phyloP scores from a whole-genome alignment of 1,284 basidiomycete species.

The Cryptococcus maquisensis region DNA sequence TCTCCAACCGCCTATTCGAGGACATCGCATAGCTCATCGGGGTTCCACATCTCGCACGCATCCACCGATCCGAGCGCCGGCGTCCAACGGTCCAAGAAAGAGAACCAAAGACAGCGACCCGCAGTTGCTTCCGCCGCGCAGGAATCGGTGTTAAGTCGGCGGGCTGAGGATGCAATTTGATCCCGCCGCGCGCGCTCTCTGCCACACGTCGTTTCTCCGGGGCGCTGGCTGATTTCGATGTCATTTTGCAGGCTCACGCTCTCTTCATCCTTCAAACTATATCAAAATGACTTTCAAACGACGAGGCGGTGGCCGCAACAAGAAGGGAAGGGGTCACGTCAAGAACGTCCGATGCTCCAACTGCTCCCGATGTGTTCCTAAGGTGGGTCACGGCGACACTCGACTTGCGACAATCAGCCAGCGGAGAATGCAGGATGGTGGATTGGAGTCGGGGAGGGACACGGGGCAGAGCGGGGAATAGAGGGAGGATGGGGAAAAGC shows the following conservation, averaged over 20 bases:
- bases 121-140: too few species aligned
- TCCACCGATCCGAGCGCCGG: too few species aligned
- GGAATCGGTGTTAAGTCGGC: too few species aligned
- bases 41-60: too few species aligned
- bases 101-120: too few species aligned
- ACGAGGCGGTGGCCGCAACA: constrained; percentile 97
- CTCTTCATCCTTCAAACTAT: background rate
- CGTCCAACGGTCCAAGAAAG: too few species aligned
- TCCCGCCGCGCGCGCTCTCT: too few species aligned
- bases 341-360: constrained; percentile 88
- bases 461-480: background rate
- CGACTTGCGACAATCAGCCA: background rate
- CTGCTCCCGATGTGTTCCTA: constrained; percentile 85
- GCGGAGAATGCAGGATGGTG: background rate
- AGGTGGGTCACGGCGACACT: constrained; percentile 47
- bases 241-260: background rate
- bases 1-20: too few species aligned
- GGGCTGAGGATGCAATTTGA: too few species aligned
- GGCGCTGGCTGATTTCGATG: background rate
- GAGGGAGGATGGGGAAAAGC: background rate
- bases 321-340: constrained; percentile 96
- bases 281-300: constrained; percentile 84
- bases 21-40: too few species aligned
- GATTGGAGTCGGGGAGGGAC: background rate
- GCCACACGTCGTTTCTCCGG: background rate